These are phyloP conservation scores for Tolypocladium inflatum DNA, from an alignment of 2,329 filamentous ascomycete genomes.

Conservation along the genomic window DNA sequence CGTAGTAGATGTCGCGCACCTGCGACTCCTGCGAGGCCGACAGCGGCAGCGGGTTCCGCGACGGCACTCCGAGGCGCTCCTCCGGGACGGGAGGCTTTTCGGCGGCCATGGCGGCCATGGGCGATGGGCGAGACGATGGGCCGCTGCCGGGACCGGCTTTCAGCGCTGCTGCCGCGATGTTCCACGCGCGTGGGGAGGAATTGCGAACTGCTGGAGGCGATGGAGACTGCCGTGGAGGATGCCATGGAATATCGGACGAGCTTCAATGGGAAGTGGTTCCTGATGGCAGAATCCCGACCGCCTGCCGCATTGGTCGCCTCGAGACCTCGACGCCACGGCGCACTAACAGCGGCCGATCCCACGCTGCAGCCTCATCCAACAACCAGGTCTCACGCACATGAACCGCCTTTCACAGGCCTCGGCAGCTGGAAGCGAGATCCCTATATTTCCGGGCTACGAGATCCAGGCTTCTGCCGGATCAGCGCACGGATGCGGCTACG, in stretches of 20 bases:
- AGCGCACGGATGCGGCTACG: background rate
- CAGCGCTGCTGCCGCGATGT: background rate
- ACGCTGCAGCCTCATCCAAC: background rate
- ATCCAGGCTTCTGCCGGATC: background rate
- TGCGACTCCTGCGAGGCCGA: constrained; percentile 74
- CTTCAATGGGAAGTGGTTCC: background rate
- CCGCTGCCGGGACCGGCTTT: background rate
- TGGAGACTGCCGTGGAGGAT: background rate
- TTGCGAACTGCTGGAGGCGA: background rate
- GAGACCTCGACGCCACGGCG: background rate
- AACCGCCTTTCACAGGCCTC: background rate
- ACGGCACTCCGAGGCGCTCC: constrained; percentile 38
- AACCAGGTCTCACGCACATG: background rate
- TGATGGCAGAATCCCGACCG: constrained; percentile 1
- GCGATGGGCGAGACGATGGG: background rate
- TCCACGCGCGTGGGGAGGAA: background rate
- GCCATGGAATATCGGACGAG: background rate
- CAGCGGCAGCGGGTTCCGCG: constrained; percentile 72
- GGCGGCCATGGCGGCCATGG: constrained; percentile 23
- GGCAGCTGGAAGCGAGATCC: background rate
- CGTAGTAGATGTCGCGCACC: constrained; percentile 72
- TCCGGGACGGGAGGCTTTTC: constrained; percentile 23
- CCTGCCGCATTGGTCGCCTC: background rate
- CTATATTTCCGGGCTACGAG: background rate
- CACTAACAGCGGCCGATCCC: too few relatives aligned